A percentile compares a stretch with the other conserved stretches of the same genome.
Evolutionary conservation across 305 asterid species (phyloP).

Genomic region (Solanum chacoense): DNA sequence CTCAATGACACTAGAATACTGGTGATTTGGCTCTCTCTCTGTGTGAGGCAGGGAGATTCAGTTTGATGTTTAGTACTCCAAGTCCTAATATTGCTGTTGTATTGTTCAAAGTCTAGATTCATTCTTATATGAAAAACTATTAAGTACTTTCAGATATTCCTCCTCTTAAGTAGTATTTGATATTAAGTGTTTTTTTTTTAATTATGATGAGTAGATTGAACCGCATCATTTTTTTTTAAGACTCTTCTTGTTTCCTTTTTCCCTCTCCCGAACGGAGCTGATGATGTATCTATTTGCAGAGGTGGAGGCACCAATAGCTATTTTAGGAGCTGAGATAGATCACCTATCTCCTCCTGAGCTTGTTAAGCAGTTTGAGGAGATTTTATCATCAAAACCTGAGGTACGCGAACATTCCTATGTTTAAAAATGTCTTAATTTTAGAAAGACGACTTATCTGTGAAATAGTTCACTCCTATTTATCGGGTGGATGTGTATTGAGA

Average conservation of each 20-base stretch:
- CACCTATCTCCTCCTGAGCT: constrained; percentile 25
- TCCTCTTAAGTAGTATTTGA: background rate
- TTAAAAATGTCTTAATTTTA: background rate
- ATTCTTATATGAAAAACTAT: background rate
- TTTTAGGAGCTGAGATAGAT: constrained; percentile 36
- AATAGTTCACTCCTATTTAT: background rate
- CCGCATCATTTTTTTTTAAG: background rate
- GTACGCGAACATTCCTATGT: constrained; percentile 2
- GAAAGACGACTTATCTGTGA: background rate
- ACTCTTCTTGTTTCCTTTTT: background rate
- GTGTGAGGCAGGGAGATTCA: background rate
- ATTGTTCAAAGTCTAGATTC: background rate
- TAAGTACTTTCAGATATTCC: background rate
- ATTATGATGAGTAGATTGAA: background rate
- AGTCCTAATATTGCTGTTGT: background rate
- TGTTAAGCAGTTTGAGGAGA: constrained; percentile 27
- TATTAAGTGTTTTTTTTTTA: background rate
- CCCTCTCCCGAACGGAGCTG: background rate
- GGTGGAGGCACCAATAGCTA: constrained; percentile 29
- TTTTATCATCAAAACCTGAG: constrained; percentile 31
- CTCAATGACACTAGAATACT: background rate
- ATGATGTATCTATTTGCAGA: constrained; percentile 1
- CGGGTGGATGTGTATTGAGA: background rate
- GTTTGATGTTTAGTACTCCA: background rate
- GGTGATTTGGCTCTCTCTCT: background rate